Evolutionary conservation across 306 rosid genomes (phyloP), one percentile per base, ranked within the genome.

Genomic region (Glycine latifolia): DNA sequence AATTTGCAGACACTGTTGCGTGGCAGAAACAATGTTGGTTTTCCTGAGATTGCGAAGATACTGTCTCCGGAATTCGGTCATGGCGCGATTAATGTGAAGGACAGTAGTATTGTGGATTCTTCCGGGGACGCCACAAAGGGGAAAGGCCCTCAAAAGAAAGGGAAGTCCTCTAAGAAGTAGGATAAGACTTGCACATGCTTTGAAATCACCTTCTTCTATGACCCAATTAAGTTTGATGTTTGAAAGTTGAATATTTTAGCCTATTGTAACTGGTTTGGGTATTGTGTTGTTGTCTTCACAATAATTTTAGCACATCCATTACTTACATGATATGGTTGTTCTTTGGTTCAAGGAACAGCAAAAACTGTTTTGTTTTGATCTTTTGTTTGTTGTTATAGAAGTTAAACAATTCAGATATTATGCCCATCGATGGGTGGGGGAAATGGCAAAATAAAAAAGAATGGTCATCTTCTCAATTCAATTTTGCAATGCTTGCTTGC

Each of bases 21-120:
- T 33, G 89, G 94, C 10, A 91, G 87, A 71, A 86, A 10, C 15
- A 81, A 84, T 15, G 69, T 88, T 81, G 92, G 94, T 16, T 78
- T 89, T 20, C 61, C 91, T 4, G 92, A 87, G 88, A 41, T 91
- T 77, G 84, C 89, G 14, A 88, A 72, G 60, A 82, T 91, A 8
- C 81, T 91, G 13, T 85, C 96, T 68, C 89, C 90, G 3, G 89
- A 89, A 15, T 91, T 91, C 78, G 81, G 90, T 75, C 68, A 65
- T 10, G 87, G 88, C 20, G n/a, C 71, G 2, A 81, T 89, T 73
- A 83, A 75, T 69, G 20, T 87, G 75, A 85, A 73, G 78, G 90
- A 76, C 65, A 75, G 49, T 43, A 79, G 4, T 26, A 11, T 11
- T 46, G 31, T 1, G 59, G 90, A 85, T 75, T 75, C 86, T 61